Evolutionary conservation across 345 rosid species (phyloP), one percentile per base, ranked within the genome.

Genomic region (Brassica cretica): DNA sequence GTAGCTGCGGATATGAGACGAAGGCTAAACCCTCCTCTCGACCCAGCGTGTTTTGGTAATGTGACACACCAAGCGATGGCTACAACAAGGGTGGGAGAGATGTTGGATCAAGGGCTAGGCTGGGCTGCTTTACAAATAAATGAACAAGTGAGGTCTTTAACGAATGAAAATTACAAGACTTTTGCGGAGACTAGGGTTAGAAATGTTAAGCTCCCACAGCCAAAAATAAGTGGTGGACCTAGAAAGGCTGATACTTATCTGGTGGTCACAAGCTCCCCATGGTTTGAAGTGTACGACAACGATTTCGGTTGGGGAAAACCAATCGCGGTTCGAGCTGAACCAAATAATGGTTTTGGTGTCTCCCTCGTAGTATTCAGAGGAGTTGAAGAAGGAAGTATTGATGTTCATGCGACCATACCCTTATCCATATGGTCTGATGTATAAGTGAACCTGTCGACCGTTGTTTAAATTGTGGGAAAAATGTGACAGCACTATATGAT

Each of bases 21-120:
- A 37, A 79, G 86, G 61, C 8, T 84, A 25, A 68, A 66, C 0
- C 79, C 85, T 5, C 77, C 76, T 2, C 46, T 86, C 41, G 74
- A 80, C 0, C 69, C 78, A 56, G 6, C 81, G 0, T 84, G 83
- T 66, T 85, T 86, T 5, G 89, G 91, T 11, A 77, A 82, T 30
- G 73, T 83, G 35, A 10, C 74, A 1, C 46, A 44, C 29, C 11
- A 6, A 5, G 1, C 37, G 0, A 0, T 3, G 18, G 70, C 70
- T 27, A 61, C 7, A 46, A 39, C 76, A 10, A 77, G 70, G 0
- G 65, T 64, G 39, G 70, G 5, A 32, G 63, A 70, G 41, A 6
- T 69, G 4, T 10, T 8, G 0, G 64, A 49, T 32, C 56, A 3
- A 3, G 69, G 61, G 0, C 5, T 71, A 0, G 75, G 76, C 3